Conservation (phyloP, 768 basidiomycete species). For the Clavaria fumosa region DNA sequence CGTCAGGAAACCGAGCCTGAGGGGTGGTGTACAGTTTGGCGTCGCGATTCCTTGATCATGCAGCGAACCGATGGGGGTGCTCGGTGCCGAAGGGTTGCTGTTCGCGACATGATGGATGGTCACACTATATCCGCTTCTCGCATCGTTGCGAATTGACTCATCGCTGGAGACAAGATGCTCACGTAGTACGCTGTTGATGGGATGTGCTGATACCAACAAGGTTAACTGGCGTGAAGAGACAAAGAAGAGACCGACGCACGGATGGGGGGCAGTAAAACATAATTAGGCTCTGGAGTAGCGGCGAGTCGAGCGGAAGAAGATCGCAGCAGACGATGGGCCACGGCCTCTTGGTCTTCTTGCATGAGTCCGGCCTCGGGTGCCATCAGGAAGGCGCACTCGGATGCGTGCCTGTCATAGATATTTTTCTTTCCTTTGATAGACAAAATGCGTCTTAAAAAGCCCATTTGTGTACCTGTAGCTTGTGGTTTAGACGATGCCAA, state of each 20-base stretch:
- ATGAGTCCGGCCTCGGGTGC: conserved; percentile 15
- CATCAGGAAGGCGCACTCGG: no score
- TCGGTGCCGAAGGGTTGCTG: no score
- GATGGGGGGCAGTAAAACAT: conserved; percentile 45
- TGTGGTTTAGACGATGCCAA: no score
- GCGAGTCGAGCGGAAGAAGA: conserved; percentile 58
- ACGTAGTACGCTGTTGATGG: conserved; percentile 41
- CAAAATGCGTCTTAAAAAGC: conserved; percentile 54
- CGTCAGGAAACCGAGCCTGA: conserved; percentile 49
- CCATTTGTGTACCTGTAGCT: conserved; percentile 37
- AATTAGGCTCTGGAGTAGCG: conserved; percentile 39
- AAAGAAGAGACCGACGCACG: conserved; percentile 31
- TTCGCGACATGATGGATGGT: no score
- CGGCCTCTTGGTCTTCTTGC: conserved; percentile 38
- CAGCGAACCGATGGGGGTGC: no score
- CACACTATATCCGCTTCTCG: conserved; percentile 53
- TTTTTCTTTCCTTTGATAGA: no score
- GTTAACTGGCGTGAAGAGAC: background rate
- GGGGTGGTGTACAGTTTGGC: no score
- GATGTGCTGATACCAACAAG: conserved; percentile 34
- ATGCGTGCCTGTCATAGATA: no score
- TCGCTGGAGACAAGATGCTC: conserved; percentile 34
- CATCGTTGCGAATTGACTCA: conserved; percentile 36
- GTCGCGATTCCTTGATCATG: no score
- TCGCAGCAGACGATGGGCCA: conserved; percentile 40